phyloP scores from a whole-genome alignment of 441 rosid species.

The Breynia disticha region DNA sequence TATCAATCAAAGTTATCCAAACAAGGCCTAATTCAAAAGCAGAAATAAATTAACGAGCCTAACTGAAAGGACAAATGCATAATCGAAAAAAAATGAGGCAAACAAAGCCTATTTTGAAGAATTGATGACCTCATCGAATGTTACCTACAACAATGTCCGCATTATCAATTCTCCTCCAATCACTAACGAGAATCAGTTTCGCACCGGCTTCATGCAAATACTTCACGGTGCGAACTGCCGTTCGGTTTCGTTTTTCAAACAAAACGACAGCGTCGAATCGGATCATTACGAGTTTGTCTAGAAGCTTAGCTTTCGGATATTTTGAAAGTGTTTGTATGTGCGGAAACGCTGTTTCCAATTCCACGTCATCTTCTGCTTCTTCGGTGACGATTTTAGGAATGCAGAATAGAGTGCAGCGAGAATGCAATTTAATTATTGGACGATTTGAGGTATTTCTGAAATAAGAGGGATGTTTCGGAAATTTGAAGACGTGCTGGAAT shows the following conservation, averaged over 20 bases:
- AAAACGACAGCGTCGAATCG: slow-evolving; percentile 52
- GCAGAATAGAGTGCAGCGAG: too few relatives aligned
- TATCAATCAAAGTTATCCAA: too few relatives aligned
- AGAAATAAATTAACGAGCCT: too few relatives aligned
- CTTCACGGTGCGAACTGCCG: slow-evolving; percentile 37
- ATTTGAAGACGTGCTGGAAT: too few relatives aligned
- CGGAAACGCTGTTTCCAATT: slow-evolving; percentile 42
- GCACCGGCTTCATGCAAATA: slow-evolving; percentile 44
- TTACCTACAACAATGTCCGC: slow-evolving; percentile 43
- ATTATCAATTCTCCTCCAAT: slow-evolving; percentile 33
- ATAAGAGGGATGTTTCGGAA: too few relatives aligned
- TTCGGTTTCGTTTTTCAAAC: slow-evolving; percentile 22
- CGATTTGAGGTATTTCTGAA: too few relatives aligned
- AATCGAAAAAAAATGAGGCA: too few relatives aligned
- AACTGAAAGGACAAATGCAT: too few relatives aligned
- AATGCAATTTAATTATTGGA: too few relatives aligned
- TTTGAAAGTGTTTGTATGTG: slow-evolving; percentile 45
- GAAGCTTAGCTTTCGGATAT: slow-evolving; percentile 45
- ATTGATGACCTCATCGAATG: slow-evolving; percentile 3
- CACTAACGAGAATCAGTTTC: slow-evolving; percentile 44
- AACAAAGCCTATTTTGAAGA: too few relatives aligned
- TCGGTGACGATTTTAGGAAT: too few relatives aligned
- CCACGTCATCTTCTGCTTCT: slow-evolving; percentile 26
- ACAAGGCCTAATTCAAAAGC: too few relatives aligned
- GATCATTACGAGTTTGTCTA: slow-evolving; percentile 56